Evolutionary conservation across 164 flowering plant genomes (phyloP).

Genomic region (Tinospora cordifolia): DNA sequence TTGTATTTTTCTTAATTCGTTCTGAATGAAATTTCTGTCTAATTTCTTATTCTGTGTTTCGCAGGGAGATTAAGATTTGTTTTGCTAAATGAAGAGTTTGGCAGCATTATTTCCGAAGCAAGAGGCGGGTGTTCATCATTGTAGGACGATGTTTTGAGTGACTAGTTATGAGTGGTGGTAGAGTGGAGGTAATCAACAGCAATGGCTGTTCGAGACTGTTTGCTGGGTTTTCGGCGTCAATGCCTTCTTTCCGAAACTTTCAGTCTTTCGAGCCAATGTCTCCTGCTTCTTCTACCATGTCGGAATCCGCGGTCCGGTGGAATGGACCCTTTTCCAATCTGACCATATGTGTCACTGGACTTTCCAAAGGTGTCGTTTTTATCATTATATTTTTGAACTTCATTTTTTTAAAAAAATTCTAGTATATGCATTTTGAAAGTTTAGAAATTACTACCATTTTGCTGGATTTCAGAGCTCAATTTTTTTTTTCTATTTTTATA

Average conservation of each 20-base stretch:
- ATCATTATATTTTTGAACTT: no score
- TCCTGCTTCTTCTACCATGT: constrained; percentile 31
- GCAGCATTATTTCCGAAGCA: no score
- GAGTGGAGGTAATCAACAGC: constrained; percentile 43
- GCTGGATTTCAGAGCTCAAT: neutral
- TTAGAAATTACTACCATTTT: neutral
- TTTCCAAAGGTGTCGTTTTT: constrained; percentile 68
- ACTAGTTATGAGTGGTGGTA: constrained; percentile 20
- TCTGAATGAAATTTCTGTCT: neutral
- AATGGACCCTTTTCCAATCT: constrained; percentile 68
- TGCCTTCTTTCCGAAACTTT: constrained; percentile 25
- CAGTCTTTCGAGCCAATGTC: constrained; percentile 32
- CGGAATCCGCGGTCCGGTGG: constrained; percentile 16
- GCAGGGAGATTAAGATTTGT: neutral
- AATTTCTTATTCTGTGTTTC: neutral
- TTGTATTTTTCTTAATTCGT: neutral
- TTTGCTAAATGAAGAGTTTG: neutral
- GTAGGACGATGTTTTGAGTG: neutral
- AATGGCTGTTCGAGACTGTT: constrained; percentile 52
- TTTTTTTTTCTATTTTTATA: neutral
- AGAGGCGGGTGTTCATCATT: neutral
- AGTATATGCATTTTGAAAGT: neutral
- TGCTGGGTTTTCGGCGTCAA: constrained; percentile 30
- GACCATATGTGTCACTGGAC: constrained; percentile 80
- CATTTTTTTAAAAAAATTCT: neutral